Evolutionary conservation across 768 basidiomycete genomes (phyloP).

Genomic region (Mycena epipterygia): DNA sequence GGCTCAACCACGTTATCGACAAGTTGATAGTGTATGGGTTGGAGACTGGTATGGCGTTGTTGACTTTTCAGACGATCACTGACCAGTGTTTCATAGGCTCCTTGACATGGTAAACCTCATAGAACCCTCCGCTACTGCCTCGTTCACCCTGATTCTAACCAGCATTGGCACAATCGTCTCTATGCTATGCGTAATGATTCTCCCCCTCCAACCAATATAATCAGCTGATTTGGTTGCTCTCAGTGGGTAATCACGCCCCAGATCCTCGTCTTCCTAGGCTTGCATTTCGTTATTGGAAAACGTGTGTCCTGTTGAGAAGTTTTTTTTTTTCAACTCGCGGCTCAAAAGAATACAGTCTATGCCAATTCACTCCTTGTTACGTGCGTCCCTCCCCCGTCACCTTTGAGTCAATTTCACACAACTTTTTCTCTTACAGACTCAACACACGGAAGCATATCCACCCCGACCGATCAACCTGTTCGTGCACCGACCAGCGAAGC

Average conservation of each 20-base stretch:
- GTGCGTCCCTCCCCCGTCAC: slow-evolving; percentile 14
- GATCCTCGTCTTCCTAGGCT: slow-evolving; percentile 55
- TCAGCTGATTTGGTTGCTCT: not conserved
- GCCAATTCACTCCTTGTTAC: slow-evolving; percentile 29
- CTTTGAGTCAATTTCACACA: too few relatives aligned
- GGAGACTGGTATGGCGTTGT: slow-evolving; percentile 58
- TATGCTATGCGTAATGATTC: slow-evolving; percentile 56
- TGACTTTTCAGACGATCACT: not conserved
- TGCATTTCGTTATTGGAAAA: slow-evolving; percentile 58
- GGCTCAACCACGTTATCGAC: slow-evolving; percentile 63
- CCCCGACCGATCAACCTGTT: not conserved
- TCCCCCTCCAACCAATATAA: slow-evolving; percentile 30
- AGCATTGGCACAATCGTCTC: slow-evolving; percentile 60
- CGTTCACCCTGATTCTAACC: not conserved
- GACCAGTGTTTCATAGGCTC: slow-evolving; percentile 32
- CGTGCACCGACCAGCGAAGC: not conserved
- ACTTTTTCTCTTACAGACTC: slow-evolving; percentile 43
- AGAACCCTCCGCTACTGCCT: not conserved
- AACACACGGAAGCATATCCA: slow-evolving; percentile 52
- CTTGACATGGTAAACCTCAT: slow-evolving; percentile 58
- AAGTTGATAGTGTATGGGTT: slow-evolving; percentile 64
- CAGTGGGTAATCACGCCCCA: slow-evolving; percentile 52
- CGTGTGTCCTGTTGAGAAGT: slow-evolving; percentile 41
- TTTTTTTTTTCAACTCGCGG: not conserved
- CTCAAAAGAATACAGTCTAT: slow-evolving; percentile 28